phyloP scores from a whole-genome alignment of 2,329 filamentous ascomycete species.

The Xylariomycetidae sp. region DNA sequence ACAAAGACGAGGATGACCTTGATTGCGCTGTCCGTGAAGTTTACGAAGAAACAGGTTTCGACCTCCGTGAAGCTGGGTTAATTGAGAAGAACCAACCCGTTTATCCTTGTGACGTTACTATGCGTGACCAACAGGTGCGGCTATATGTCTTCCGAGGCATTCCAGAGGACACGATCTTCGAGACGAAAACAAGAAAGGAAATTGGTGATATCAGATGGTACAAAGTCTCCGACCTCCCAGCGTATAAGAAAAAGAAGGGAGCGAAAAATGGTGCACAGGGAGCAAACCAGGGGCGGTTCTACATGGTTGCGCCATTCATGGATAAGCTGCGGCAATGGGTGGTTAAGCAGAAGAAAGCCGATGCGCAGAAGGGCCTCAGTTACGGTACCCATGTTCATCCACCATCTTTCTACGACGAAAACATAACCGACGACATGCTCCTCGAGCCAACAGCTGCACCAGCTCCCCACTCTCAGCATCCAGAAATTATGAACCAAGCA shows the following conservation, averaged over 20 bases:
- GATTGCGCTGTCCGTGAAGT: constrained; percentile 93
- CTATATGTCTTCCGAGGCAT: constrained; percentile 90
- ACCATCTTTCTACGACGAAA: constrained; percentile 48
- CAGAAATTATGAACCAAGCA: constrained; percentile 20
- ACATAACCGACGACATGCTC: constrained; percentile 59
- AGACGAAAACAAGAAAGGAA: constrained; percentile 89
- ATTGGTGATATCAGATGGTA: constrained; percentile 98
- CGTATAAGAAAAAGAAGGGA: constrained; percentile 66
- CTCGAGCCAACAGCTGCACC: constrained; percentile 33
- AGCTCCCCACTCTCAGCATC: constrained; percentile 18
- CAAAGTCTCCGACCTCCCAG: constrained; percentile 80
- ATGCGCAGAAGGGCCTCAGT: constrained; percentile 41
- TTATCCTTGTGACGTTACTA: constrained; percentile 82
- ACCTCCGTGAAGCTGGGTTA: constrained; percentile 70
- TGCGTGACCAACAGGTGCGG: constrained; percentile 88
- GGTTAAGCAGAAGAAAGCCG: constrained; percentile 72
- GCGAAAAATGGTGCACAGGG: constrained; percentile 38
- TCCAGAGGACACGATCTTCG: constrained; percentile 80
- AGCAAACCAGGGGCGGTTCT: constrained; percentile 66
- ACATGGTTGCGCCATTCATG: constrained; percentile 95
- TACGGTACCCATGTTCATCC: constrained; percentile 35
- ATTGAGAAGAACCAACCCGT: constrained; percentile 67
- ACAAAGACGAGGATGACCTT: constrained; percentile 90
- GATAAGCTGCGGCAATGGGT: constrained; percentile 87
- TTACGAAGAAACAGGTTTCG: constrained; percentile 92